phyloP scores from a whole-genome alignment of 345 rosid species.

The Schrenkiella parvula region DNA sequence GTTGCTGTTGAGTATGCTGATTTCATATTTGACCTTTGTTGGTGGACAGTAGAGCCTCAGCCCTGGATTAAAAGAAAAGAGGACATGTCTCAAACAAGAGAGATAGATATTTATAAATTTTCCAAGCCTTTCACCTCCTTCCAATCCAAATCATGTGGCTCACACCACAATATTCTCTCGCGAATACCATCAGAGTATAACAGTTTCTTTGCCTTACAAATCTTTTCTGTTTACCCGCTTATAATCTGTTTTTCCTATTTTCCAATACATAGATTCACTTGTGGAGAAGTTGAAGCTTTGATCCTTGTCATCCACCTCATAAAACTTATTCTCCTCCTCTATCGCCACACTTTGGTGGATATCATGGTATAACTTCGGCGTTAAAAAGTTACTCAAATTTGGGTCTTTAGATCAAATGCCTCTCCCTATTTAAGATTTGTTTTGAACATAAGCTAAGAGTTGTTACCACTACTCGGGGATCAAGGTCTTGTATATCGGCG shows the following conservation, averaged over 20 bases:
- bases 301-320: not conserved
- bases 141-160: not conserved
- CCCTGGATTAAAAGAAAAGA: not conserved
- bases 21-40: not conserved
- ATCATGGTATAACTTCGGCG: not conserved
- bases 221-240: not conserved
- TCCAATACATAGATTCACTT: not conserved
- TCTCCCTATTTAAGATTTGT: no score
- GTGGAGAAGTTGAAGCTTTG: not conserved
- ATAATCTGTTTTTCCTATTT: not conserved
- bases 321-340: not conserved
- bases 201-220: not conserved
- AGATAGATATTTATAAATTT: not conserved
- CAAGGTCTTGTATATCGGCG: no score
- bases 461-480: no score
- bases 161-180: not conserved
- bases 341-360: not conserved
- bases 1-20: not conserved
- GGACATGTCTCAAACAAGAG: not conserved
- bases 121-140: constrained; percentile 7
- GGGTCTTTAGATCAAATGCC: not conserved
- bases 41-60: no score
- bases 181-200: not conserved
- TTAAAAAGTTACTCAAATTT: not conserved
- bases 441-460: no score